These are phyloP conservation scores for Yarrowia deformans DNA, from an alignment of 805 yeast species.

Conservation along the genomic window DNA sequence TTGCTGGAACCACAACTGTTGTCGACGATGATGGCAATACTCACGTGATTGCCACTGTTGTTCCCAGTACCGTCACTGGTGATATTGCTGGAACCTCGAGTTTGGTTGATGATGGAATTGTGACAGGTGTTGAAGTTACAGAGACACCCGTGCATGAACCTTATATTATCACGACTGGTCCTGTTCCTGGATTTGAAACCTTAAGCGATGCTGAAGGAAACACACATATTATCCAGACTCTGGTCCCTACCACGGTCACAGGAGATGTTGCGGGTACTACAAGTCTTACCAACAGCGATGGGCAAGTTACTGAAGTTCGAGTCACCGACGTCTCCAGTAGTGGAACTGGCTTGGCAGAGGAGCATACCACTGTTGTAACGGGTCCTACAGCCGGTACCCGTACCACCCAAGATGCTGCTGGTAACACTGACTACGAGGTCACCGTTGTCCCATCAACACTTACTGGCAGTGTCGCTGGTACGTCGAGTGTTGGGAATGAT, in stretches of 20 bases:
- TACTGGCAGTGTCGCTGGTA: background rate
- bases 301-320: background rate
- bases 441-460: background rate
- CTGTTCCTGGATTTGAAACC: background rate
- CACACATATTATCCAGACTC: background rate
- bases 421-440: background rate
- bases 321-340: background rate
- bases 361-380: background rate
- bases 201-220: background rate
- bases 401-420: background rate
- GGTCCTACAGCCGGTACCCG: background rate
- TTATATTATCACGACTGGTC: background rate
- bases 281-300: background rate
- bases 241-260: background rate
- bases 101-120: background rate
- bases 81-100: background rate
- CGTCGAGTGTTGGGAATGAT: background rate
- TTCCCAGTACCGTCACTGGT: background rate
- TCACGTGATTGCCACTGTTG: background rate
- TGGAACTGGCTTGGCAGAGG: background rate
- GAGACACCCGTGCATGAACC: background rate
- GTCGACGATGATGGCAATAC: background rate
- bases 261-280: background rate
- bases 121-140: background rate
- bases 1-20: background rate